phyloP scores from a whole-genome alignment of 257 asterid genomes.

The Penstemon newberryi region DNA sequence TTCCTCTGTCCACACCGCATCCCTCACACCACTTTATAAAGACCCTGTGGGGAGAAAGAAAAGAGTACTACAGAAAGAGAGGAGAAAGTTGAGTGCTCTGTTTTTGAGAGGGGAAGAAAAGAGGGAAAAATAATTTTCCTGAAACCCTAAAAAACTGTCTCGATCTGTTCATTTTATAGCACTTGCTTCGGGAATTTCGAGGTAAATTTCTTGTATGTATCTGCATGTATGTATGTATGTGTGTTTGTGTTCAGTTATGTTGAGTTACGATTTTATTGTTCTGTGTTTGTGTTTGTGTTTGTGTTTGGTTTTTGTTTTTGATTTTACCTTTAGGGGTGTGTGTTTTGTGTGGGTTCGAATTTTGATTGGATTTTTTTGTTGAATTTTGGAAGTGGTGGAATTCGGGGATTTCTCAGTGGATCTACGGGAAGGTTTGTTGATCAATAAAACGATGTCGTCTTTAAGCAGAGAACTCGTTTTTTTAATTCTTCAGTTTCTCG shows the following conservation, averaged over 20 bases:
- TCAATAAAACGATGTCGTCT: constrained; percentile 41
- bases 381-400: constrained; percentile 18
- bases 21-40: constrained; percentile 28
- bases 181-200: constrained; percentile 21
- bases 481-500: constrained; percentile 57
- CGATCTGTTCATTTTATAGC: constrained; percentile 28
- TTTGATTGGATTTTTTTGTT: constrained; percentile 21
- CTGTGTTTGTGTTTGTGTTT: constrained; percentile 11
- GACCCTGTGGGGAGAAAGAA: constrained; percentile 21
- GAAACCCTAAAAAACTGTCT: constrained; percentile 26
- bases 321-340: constrained; percentile 10
- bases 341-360: constrained; percentile 16
- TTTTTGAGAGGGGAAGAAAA: constrained; percentile 15
- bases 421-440: constrained; percentile 30
- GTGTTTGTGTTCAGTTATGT: constrained; percentile 18
- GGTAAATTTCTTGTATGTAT: constrained; percentile 17
- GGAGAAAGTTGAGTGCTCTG: constrained; percentile 11
- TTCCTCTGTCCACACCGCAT: constrained; percentile 29
- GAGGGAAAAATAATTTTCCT: constrained; percentile 9
- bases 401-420: constrained; percentile 31
- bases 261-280: background rate
- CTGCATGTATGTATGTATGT: background rate
- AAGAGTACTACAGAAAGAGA: constrained; percentile 21
- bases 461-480: constrained; percentile 56
- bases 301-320: background rate